Evolutionary conservation across 805 yeast species (phyloP).

Genomic region (Wickerhamiella domercqiae): DNA sequence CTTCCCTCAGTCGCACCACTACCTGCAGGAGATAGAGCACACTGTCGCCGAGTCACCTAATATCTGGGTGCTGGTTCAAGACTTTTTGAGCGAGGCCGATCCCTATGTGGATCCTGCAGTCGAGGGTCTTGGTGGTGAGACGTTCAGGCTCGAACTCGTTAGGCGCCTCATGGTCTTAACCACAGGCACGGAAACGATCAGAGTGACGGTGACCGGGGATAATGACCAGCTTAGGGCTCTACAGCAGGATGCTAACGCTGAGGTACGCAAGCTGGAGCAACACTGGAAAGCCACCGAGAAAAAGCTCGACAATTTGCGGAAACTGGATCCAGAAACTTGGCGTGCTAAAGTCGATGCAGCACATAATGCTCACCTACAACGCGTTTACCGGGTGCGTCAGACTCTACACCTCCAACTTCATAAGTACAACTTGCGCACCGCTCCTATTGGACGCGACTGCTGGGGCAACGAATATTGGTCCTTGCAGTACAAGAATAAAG

Average conservation of each 20-base stretch:
- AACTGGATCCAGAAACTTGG: constrained; percentile 16
- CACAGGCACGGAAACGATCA: constrained; percentile 23
- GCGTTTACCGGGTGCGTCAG: constrained; percentile 19
- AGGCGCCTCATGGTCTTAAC: constrained; percentile 19
- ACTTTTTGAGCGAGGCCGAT: constrained; percentile 12
- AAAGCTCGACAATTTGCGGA: constrained; percentile 15
- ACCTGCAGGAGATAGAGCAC: constrained; percentile 21
- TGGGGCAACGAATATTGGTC: constrained; percentile 25
- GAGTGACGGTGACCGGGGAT: constrained; percentile 23
- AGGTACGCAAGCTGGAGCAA: constrained; percentile 17
- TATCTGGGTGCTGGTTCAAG: constrained; percentile 22
- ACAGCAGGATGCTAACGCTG: constrained; percentile 17
- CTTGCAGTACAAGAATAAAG: constrained; percentile 22
- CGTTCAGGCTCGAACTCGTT: constrained; percentile 18
- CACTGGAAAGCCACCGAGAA: constrained; percentile 16
- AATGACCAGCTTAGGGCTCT: constrained; percentile 19
- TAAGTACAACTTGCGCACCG: constrained; percentile 22
- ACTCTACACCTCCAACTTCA: constrained; percentile 17
- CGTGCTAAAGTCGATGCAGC: constrained; percentile 18
- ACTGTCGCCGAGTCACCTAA: constrained; percentile 21
- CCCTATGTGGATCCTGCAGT: constrained; percentile 12
- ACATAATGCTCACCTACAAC: constrained; percentile 16
- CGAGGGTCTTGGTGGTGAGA: constrained; percentile 16
- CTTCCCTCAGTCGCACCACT: constrained; percentile 16
- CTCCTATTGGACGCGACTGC: constrained; percentile 23